A percentile compares a stretch with the other conserved stretches of the same genome.
These are phyloP conservation scores for Annulohypoxylon moriforme DNA, from an alignment of 495 filamentous ascomycete species.

Conservation along the genomic window DNA sequence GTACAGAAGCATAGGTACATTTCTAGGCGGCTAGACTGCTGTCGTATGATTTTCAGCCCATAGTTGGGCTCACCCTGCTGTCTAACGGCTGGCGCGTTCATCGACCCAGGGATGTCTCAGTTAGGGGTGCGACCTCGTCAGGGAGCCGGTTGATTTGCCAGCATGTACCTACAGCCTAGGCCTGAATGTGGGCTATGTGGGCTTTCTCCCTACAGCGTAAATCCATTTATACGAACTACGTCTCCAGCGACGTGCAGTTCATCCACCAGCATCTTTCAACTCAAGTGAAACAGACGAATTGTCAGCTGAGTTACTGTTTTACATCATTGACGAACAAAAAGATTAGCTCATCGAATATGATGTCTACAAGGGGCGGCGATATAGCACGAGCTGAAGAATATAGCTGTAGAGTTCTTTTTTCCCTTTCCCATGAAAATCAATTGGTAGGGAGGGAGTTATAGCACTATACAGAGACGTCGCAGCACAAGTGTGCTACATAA, in stretches of 20 bases:
- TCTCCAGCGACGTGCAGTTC: neutral
- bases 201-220: neutral
- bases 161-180: neutral
- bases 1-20: neutral
- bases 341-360: neutral
- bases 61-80: conserved; percentile 13
- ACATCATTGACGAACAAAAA: neutral
- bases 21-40: neutral
- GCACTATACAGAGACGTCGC: too few species aligned
- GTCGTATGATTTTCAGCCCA: conserved; percentile 35
- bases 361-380: neutral
- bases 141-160: neutral
- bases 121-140: neutral
- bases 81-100: conserved; percentile 10
- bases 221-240: neutral
- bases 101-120: neutral
- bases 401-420: neutral
- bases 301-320: neutral
- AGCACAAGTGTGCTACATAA: too few species aligned
- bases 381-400: neutral
- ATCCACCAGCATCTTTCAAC: conserved; percentile 3
- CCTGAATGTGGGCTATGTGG: neutral
- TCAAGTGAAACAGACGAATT: neutral
- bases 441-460: too few species aligned
- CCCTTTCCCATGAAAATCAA: too few species aligned